Percentiles rank a stretch among this genome's conserved stretches.
These are phyloP conservation scores for Volvox reticuliferus DNA, from an alignment of 139 green algal species.

Conservation along the genomic window DNA sequence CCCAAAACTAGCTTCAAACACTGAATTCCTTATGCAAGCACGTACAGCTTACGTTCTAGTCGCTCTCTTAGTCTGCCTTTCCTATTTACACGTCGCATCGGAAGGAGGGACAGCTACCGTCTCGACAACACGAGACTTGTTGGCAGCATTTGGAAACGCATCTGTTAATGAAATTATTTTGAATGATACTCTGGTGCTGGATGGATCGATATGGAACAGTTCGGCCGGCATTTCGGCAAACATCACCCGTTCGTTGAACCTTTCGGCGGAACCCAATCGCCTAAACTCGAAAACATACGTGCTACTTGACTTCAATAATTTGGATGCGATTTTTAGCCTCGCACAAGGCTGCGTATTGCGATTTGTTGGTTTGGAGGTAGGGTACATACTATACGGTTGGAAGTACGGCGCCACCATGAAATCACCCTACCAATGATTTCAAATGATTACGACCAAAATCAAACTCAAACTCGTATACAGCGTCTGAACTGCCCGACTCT, in stretches of 20 bases:
- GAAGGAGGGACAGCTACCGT: not conserved
- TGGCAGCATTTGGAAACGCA: not conserved
- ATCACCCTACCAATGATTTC: too few relatives aligned
- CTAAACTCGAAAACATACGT: not conserved
- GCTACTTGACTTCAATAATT: slow-evolving; percentile 13
- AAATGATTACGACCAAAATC: too few relatives aligned
- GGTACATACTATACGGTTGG: not conserved
- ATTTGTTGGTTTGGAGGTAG: slow-evolving; percentile 12
- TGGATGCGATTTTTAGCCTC: not conserved
- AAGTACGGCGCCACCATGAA: too few relatives aligned
- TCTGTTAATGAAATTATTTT: not conserved
- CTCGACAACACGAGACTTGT: not conserved
- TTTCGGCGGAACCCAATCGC: not conserved
- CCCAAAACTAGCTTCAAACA: not conserved
- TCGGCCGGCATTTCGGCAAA: not conserved
- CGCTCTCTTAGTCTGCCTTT: not conserved
- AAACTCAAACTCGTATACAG: too few relatives aligned
- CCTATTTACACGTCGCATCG: not conserved
- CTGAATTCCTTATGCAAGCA: not conserved
- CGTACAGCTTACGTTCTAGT: not conserved
- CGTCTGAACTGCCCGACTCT: too few relatives aligned
- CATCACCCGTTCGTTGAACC: not conserved
- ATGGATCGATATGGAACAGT: not conserved
- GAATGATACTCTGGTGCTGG: not conserved
- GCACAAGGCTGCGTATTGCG: not conserved